phyloP scores from a whole-genome alignment of 495 filamentous ascomycete genomes.

The Talaromyces borbonicus region DNA sequence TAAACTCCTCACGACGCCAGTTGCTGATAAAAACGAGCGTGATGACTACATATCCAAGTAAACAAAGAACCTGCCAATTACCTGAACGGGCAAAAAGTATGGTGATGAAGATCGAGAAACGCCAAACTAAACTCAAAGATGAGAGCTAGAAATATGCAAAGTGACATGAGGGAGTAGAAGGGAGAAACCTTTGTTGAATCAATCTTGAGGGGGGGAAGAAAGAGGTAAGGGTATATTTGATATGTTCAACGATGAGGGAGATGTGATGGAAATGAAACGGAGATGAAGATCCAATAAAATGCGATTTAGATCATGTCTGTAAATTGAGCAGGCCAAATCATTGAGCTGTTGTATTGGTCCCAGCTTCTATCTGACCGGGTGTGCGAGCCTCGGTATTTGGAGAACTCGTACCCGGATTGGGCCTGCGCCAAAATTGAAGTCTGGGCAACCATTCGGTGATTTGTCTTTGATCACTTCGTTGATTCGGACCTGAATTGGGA shows the following conservation, averaged over 20 bases:
- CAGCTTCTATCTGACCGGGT: slow-evolving; percentile 8
- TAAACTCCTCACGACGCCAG: neutral
- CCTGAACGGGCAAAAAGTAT: slow-evolving; percentile 3
- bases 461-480: neutral
- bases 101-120: slow-evolving; percentile 1
- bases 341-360: neutral
- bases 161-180: neutral
- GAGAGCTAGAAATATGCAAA: neutral
- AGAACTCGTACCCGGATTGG: neutral
- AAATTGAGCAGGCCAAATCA: neutral
- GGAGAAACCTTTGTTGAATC: neutral
- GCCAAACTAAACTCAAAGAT: neutral
- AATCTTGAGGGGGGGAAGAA: neutral
- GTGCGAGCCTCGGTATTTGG: slow-evolving; percentile 1
- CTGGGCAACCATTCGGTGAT: neutral
- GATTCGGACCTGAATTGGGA: neutral
- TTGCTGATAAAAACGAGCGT: neutral
- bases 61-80: neutral
- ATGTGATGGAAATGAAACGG: neutral
- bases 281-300: neutral
- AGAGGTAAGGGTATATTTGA: slow-evolving; percentile 1
- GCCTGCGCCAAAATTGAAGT: neutral
- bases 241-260: slow-evolving; percentile 1
- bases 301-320: too few species aligned
- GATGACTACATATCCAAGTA: neutral